These are phyloP conservation scores for Amorphotheca resinae DNA, from an alignment of 495 filamentous ascomycete genomes.

Conservation along the genomic window DNA sequence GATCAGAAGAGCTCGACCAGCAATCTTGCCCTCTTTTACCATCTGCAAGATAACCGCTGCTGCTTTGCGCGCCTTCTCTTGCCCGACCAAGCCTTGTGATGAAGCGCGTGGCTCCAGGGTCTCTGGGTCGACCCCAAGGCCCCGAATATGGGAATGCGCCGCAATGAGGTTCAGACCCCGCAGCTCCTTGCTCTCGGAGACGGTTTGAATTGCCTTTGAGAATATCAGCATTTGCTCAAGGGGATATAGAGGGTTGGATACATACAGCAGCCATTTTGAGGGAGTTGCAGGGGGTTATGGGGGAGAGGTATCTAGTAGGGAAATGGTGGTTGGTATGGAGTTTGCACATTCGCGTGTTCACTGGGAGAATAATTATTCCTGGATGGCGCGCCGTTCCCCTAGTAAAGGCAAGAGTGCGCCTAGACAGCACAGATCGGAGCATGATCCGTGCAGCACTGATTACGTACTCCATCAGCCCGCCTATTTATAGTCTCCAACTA, in stretches of 20 bases:
- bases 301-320: background rate
- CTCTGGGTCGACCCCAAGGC: constrained; percentile 85
- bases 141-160: constrained; percentile 95
- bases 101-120: constrained; percentile 72
- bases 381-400: no score
- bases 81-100: constrained; percentile 95
- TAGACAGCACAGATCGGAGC: no score
- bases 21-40: constrained; percentile 98
- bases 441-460: no score
- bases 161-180: constrained; percentile 92
- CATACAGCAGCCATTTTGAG: constrained; percentile 9
- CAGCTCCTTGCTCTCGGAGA: constrained; percentile 89
- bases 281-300: background rate
- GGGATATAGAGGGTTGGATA: background rate
- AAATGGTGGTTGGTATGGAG: background rate
- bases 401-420: no score
- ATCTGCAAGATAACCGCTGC: constrained; percentile 93
- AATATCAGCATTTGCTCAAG: background rate
- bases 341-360: no score
- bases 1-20: constrained; percentile 87
- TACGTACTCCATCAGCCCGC: no score
- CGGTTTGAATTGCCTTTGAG: constrained; percentile 70
- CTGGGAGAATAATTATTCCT: no score
- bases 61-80: constrained; percentile 91
- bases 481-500: no score